Evolutionary conservation across 2,329 filamentous ascomycete species (phyloP).

Genomic region (Phyllosticta citriasiana): DNA sequence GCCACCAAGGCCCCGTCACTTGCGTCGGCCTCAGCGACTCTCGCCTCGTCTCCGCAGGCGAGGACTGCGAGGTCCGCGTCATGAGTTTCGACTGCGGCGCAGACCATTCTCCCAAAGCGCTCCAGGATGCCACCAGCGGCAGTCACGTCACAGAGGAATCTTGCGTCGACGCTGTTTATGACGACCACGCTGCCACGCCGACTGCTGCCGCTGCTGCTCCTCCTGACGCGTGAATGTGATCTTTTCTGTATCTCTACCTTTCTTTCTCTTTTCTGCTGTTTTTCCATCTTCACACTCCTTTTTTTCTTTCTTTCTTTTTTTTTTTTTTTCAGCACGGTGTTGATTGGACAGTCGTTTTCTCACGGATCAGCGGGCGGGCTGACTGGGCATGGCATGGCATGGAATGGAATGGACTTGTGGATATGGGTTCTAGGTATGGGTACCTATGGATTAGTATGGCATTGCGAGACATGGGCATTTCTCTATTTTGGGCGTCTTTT

Average conservation of each 20-base stretch:
- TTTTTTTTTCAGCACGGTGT: no score
- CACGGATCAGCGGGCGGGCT: not conserved
- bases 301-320: no score
- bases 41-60: conserved; percentile 80
- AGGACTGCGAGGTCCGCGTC: conserved; percentile 84
- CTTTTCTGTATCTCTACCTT: not conserved
- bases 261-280: not conserved
- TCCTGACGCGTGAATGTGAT: not conserved
- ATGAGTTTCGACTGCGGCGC: conserved; percentile 16
- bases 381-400: not conserved
- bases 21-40: conserved; percentile 87
- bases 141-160: not conserved
- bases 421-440: no score
- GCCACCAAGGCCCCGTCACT: conserved; percentile 82
- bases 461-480: no score
- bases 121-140: not conserved
- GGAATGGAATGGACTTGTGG: no score
- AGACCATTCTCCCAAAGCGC: not conserved
- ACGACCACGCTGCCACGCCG: not conserved
- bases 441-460: no score
- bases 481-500: no score
- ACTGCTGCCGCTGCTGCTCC: not conserved
- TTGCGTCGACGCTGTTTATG: not conserved
- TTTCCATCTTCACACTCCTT: no score
- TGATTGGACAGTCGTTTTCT: no score